Evolutionary conservation across 257 asterid genomes (phyloP).

Genomic region (Gynochthodes officinalis): DNA sequence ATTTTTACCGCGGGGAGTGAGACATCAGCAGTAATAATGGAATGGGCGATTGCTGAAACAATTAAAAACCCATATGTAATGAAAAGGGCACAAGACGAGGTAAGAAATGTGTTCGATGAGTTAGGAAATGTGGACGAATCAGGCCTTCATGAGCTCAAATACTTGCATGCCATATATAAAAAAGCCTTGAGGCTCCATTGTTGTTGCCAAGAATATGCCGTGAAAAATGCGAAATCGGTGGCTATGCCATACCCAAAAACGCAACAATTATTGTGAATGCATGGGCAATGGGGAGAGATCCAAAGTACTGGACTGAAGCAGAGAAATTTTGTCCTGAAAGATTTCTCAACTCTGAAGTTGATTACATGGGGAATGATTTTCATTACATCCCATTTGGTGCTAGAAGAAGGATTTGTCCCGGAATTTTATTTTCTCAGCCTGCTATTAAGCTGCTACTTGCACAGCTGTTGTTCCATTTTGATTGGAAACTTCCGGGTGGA

Average conservation of each 20-base stretch:
- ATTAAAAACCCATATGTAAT: conserved; percentile 16
- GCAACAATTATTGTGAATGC: conserved; percentile 26
- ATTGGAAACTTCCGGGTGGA: conserved; percentile 36
- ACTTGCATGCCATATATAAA: conserved; percentile 9
- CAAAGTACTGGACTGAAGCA: conserved; percentile 25
- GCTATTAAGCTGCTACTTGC: conserved; percentile 31
- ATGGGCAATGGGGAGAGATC: conserved; percentile 37
- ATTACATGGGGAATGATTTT: conserved; percentile 23
- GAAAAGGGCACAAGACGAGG: conserved; percentile 23
- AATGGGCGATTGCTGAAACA: conserved; percentile 35
- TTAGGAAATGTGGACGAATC: conserved; percentile 18
- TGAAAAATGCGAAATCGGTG: conserved; percentile 4
- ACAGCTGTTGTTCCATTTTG: conserved; percentile 24
- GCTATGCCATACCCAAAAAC: conserved; percentile 24
- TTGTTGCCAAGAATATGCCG: conserved; percentile 1
- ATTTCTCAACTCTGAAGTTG: conserved; percentile 12
- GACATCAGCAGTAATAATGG: conserved; percentile 15
- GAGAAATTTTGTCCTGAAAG: conserved; percentile 29
- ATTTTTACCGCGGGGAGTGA: conserved; percentile 5
- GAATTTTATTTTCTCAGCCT: conserved; percentile 23
- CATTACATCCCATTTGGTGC: conserved; percentile 32
- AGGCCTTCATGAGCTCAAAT: conserved; percentile 10
- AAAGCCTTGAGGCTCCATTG: conserved; percentile 8
- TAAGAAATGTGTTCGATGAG: neutral
- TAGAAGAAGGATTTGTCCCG: conserved; percentile 41